A percentile compares a stretch with the other conserved stretches of the same genome.
Evolutionary conservation across 768 basidiomycete species (phyloP).

Genomic region (Agaricus subrufescens): DNA sequence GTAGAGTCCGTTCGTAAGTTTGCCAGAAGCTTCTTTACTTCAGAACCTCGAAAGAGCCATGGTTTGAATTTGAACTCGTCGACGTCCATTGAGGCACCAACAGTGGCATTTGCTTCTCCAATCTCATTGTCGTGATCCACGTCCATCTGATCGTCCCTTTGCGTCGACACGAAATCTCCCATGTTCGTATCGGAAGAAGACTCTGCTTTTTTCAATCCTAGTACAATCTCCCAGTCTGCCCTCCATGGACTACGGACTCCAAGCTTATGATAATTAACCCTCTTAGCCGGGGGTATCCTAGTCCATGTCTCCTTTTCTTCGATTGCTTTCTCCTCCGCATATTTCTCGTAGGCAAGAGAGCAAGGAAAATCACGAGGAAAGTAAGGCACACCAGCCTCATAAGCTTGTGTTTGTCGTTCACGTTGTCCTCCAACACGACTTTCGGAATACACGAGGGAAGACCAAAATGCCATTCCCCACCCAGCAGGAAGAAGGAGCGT

Average conservation of each 20-base stretch:
- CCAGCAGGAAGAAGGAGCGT: conserved; percentile 81
- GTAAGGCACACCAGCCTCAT: conserved; percentile 69
- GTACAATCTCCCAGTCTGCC: conserved; percentile 70
- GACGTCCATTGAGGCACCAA: conserved; percentile 26
- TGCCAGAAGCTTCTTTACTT: conserved; percentile 40
- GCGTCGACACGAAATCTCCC: conserved; percentile 44
- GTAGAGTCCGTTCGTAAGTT: conserved; percentile 35
- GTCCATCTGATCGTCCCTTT: conserved; percentile 37
- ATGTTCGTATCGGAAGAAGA: conserved; percentile 3
- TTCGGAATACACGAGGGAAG: conserved; percentile 76
- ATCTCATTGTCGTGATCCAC: conserved; percentile 17
- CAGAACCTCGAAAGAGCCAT: conserved; percentile 70
- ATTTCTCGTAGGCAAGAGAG: conserved; percentile 47
- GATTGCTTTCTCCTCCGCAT: conserved; percentile 41
- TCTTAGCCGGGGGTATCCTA: conserved; percentile 83
- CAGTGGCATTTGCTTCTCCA: background rate
- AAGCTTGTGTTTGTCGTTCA: conserved; percentile 75
- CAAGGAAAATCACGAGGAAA: conserved; percentile 83
- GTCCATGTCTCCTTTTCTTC: conserved; percentile 65
- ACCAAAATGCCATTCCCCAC: conserved; percentile 89
- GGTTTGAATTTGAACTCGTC: conserved; percentile 26
- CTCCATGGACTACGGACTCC: conserved; percentile 69
- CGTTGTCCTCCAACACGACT: conserved; percentile 83
- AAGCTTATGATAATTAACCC: conserved; percentile 63
- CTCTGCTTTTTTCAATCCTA: conserved; percentile 36